phyloP scores from a whole-genome alignment of 345 rosid genomes.

The Eutrema japonicum region DNA sequence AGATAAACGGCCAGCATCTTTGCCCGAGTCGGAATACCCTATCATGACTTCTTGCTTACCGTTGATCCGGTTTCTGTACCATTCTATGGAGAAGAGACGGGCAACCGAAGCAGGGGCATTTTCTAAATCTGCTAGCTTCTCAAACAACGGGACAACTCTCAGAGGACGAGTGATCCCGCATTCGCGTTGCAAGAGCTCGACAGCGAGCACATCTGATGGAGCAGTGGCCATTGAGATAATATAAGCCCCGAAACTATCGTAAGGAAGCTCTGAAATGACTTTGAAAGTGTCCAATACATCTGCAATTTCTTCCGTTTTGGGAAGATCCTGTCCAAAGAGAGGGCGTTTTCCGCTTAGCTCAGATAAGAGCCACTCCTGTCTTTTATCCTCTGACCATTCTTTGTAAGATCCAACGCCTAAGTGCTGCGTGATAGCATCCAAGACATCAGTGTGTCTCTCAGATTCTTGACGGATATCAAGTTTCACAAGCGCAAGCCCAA shows the following conservation, averaged over 20 bases:
- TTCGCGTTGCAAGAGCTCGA: constrained; percentile 94
- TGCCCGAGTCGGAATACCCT: constrained; percentile 96
- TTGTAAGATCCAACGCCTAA: constrained; percentile 78
- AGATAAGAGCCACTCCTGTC: constrained; percentile 90
- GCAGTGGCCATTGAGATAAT: constrained; percentile 98
- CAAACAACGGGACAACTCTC: constrained; percentile 95
- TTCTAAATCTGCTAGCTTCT: constrained; percentile 93
- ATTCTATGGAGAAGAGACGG: constrained; percentile 91
- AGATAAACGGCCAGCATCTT: constrained; percentile 94
- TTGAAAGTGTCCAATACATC: constrained; percentile 87
- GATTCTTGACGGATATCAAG: constrained; percentile 97
- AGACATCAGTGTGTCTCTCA: constrained; percentile 88
- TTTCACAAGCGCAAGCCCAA: constrained; percentile 93
- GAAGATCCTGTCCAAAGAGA: constrained; percentile 93
- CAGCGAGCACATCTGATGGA: constrained; percentile 92
- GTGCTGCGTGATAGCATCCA: constrained; percentile 86
- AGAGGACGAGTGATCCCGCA: constrained; percentile 77
- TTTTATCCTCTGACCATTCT: constrained; percentile 85
- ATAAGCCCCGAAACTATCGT: constrained; percentile 88
- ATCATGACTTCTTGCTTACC: constrained; percentile 99
- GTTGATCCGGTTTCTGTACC: constrained; percentile 83
- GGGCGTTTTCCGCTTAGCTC: constrained; percentile 94
- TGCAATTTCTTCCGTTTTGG: constrained; percentile 86
- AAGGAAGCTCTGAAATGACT: constrained; percentile 82
- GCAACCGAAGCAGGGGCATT: constrained; percentile 92